Conservation (phyloP, 495 filamentous ascomycete genomes). For the Talaromyces stipitatus region DNA sequence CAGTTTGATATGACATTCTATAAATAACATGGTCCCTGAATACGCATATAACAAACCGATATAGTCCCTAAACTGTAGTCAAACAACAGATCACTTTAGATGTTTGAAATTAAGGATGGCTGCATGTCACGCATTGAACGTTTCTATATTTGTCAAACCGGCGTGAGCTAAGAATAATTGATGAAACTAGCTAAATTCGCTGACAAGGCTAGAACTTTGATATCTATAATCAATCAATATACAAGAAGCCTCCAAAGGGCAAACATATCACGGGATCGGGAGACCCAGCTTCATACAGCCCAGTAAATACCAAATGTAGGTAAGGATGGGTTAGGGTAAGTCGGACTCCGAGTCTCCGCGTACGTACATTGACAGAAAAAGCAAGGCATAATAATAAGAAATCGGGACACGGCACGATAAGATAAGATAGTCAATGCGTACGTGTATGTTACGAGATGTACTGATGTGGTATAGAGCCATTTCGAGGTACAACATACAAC, state of each 20-base stretch:
- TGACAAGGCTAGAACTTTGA: too few species aligned
- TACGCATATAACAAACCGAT: not conserved
- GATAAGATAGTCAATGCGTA: not conserved
- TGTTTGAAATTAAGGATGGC: not conserved
- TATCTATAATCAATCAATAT: too few species aligned
- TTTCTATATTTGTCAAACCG: not conserved
- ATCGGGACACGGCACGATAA: not conserved
- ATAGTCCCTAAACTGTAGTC: not conserved
- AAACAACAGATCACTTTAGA: not conserved
- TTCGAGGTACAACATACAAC: too few species aligned
- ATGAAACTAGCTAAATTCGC: too few species aligned
- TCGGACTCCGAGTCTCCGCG: not conserved
- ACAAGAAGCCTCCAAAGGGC: too few species aligned
- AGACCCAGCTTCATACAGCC: too few species aligned
- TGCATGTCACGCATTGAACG: not conserved
- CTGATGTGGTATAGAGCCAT: too few species aligned
- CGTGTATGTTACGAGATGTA: not conserved
- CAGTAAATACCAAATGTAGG: too few species aligned
- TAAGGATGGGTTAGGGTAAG: not conserved
- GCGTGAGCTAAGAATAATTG: too few species aligned
- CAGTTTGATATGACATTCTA: not conserved
- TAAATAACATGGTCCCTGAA: not conserved
- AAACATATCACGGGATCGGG: too few species aligned
- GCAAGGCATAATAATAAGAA: not conserved
- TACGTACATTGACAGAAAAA: not conserved